Evolutionary conservation across 2,329 filamentous ascomycete species (phyloP), one percentile per base, ranked within the genome.

Genomic region (Ampelomyces quisqualis): DNA sequence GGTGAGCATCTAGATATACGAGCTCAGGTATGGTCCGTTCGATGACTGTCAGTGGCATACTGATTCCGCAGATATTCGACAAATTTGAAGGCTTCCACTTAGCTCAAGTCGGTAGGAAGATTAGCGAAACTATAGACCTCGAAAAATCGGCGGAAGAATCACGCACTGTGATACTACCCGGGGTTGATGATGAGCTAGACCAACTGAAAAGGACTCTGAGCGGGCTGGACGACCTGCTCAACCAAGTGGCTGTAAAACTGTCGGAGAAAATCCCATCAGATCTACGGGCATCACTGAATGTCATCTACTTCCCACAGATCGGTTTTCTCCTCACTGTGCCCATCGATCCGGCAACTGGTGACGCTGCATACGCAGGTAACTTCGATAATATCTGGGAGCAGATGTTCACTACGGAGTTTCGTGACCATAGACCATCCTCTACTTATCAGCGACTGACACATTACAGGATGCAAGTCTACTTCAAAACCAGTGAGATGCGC

Each of bases 221-320:
- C 51, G 87, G 86, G 0, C 79, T 97, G 56, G 84, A 86, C 38
- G 76, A 77, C 43, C 76, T 96, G 9, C 76, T 98, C 10, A 82
- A 80, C 2, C 69, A 81, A 38, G 80, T 89, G 2, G 82, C 84
- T 4, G 72, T 75, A 13, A 77, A 80, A n/a, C 73, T 95, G 41
- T 78, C 79, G 1, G 65, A 69, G 10, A 74, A 76, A 1, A 72
- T 93, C 14, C 85, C 90, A 1, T 73, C 78, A 44, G 73, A 77
- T 13, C 66, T 78, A 2, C 70, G 75, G 15, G 59, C 67, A 2
- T 71, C 75, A 9, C 65, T 85, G 22, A 90, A 90, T 39, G 94
- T 94, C 48, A 85, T 93, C 13, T 95, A 93, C 64, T 86, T 95
- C 47, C 91, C 90, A 0, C 90, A 95, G 58, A 80, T 96, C 24